Evolutionary conservation across 257 asterid species (phyloP), one percentile per base, ranked within the genome.

Genomic region (Solanum infundibuliforme): DNA sequence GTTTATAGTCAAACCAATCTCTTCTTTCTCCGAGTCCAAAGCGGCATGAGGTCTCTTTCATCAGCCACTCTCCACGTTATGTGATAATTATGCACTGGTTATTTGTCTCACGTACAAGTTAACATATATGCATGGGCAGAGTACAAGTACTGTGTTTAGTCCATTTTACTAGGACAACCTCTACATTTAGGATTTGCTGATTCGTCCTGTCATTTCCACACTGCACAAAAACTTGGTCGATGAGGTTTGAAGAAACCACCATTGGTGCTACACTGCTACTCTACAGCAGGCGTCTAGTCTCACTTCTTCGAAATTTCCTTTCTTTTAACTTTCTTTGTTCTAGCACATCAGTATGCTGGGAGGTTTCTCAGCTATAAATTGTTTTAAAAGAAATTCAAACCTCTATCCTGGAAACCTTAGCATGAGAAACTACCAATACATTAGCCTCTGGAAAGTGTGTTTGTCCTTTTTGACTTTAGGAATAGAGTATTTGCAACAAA

Each of bases 1-100:
- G 96, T 92, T 90, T 48, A 12, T 84, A 12, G 71, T 65, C 88
- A 69, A 29, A 86, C 69, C 29, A 18, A 48, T 48, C 41, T 81
- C 41, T 81, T 48, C 43, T 46, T 18, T 46, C 69, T 81, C 6
- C 7, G 8, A 12, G 2, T n/a, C 62, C 84, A 39, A 77, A 77
- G 62, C 4, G 13, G 62, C 36, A 77, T 77, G 62, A 7, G 36
- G 36, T 81, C 66, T 79, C 12, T 79, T 46, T 46, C 85, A 81
- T 27, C 68, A 43, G 10, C 39, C 38, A 43, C n/a, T 81, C 66
- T 27, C 68, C 85, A 46, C 13, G 3, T 29, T 81, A 16, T 43
- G n/a, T 41, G 84, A 77, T 11, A 41, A 41, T n/a, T 77, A 41
- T 77, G 62, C 60, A 25, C 13, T 25, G 84, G 35, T 41, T 77